These are phyloP conservation scores for Heliophila coronopifolia DNA, from an alignment of 441 rosid species.

Conservation along the genomic window DNA sequence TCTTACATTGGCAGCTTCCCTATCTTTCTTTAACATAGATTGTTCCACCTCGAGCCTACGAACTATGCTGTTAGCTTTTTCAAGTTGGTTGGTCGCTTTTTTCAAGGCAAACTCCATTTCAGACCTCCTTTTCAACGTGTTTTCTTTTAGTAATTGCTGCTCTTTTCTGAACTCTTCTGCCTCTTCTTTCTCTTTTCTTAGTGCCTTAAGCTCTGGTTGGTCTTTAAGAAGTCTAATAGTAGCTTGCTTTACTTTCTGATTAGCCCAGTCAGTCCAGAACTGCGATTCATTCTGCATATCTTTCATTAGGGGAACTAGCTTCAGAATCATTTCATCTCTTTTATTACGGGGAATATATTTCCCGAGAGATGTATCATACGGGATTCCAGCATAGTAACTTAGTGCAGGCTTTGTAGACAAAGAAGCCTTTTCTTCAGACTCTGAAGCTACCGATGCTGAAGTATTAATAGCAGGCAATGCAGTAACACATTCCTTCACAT, in stretches of 20 bases:
- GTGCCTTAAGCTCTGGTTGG: slow-evolving; percentile 63
- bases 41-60: slow-evolving; percentile 77
- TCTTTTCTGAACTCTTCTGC: slow-evolving; percentile 77
- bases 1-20: slow-evolving; percentile 61
- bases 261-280: slow-evolving; percentile 95
- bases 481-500: slow-evolving; percentile 34
- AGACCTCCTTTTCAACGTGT: slow-evolving; percentile 69
- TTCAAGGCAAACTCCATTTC: slow-evolving; percentile 79
- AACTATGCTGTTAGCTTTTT: slow-evolving; percentile 59
- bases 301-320: slow-evolving; percentile 54
- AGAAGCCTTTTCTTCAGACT: slow-evolving; percentile 29
- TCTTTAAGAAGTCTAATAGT: slow-evolving; percentile 77
- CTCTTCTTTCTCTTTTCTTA: slow-evolving; percentile 87
- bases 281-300: slow-evolving; percentile 70
- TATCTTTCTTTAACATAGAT: slow-evolving; percentile 56
- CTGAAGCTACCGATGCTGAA: slow-evolving; percentile 34
- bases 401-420: slow-evolving; percentile 27
- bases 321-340: slow-evolving; percentile 65
- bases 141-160: slow-evolving; percentile 68
- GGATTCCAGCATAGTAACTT: slow-evolving; percentile 36
- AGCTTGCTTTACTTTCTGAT: slow-evolving; percentile 96
- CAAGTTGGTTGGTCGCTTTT: slow-evolving; percentile 75
- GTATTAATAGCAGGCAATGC: slow-evolving; percentile 45
- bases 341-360: slow-evolving; percentile 58
- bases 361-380: slow-evolving; percentile 44